phyloP scores from a whole-genome alignment of 2,329 filamentous ascomycete genomes.

The Mariannaea elegans region DNA sequence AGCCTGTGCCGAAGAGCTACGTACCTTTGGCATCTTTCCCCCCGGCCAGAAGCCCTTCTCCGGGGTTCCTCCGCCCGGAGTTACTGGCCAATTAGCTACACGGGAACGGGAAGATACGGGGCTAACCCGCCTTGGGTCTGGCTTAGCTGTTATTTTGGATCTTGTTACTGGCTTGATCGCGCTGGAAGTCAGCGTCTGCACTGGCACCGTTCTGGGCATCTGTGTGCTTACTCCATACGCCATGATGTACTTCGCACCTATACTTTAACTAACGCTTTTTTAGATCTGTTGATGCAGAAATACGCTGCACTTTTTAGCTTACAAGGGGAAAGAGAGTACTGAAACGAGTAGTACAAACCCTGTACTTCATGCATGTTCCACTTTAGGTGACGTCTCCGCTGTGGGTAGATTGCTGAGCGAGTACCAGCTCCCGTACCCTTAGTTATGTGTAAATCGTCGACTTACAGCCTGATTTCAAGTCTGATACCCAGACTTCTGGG shows the following conservation, averaged over 20 bases:
- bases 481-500: background rate
- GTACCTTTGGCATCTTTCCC: conserved; percentile 28
- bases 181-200: conserved; percentile 26
- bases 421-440: conserved; percentile 18
- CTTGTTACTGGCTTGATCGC: conserved; percentile 24
- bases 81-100: conserved; percentile 36
- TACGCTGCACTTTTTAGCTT: conserved; percentile 17
- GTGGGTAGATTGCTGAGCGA: conserved; percentile 16
- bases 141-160: conserved; percentile 17
- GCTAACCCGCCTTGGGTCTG: conserved; percentile 35
- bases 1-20: conserved; percentile 24
- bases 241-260: too few species aligned
- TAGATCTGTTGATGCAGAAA: conserved; percentile 14
- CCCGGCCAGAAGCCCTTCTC: conserved; percentile 33
- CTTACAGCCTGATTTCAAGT: conserved; percentile 2
- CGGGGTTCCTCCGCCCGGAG: conserved; percentile 44
- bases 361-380: conserved; percentile 28
- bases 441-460: background rate
- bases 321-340: background rate
- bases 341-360: conserved; percentile 14
- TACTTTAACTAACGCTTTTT: too few species aligned
- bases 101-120: conserved; percentile 14
- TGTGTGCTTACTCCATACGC: too few species aligned
- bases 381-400: conserved; percentile 16
- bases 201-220: conserved; percentile 15